Conservation (phyloP, 73 alveolate species). For the Paramecium tetraurelia region DNA sequence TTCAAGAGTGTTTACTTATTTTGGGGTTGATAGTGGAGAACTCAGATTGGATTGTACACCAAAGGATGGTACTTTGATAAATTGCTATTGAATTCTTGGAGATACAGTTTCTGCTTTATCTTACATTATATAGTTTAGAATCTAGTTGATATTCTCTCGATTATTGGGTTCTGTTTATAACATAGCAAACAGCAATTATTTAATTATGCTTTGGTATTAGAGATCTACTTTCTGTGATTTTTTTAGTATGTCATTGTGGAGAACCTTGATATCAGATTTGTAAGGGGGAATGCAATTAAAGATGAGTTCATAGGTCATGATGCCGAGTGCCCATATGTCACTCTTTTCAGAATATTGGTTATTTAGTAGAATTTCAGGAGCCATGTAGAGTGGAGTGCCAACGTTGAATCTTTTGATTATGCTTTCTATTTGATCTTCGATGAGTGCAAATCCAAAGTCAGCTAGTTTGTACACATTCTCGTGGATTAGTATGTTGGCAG, state of each 20-base stretch:
- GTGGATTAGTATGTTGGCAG: background rate
- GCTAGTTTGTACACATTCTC: conserved; percentile 7
- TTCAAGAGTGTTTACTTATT: background rate
- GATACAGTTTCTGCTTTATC: background rate
- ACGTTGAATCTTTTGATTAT: background rate
- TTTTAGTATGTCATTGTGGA: background rate
- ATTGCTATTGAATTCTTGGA: background rate
- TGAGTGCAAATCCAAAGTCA: conserved; percentile 11
- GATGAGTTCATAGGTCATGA: background rate
- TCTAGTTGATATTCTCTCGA: background rate
- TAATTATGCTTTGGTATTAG: background rate
- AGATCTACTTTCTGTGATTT: background rate
- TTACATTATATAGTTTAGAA: background rate
- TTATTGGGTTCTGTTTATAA: background rate
- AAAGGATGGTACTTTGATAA: background rate
- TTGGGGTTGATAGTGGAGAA: background rate
- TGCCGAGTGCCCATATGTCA: conserved; percentile 64
- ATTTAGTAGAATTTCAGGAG: conserved; percentile 63
- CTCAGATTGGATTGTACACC: background rate
- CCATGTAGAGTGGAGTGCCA: conserved; percentile 69
- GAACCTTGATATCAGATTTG: background rate
- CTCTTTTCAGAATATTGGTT: conserved; percentile 59
- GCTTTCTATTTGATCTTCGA: background rate
- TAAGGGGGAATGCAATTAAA: background rate
- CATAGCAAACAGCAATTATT: background rate